Evolutionary conservation across 1,284 basidiomycete species (phyloP), one percentile per base, ranked within the genome.

Genomic region (Ceratobasidium sp.): DNA sequence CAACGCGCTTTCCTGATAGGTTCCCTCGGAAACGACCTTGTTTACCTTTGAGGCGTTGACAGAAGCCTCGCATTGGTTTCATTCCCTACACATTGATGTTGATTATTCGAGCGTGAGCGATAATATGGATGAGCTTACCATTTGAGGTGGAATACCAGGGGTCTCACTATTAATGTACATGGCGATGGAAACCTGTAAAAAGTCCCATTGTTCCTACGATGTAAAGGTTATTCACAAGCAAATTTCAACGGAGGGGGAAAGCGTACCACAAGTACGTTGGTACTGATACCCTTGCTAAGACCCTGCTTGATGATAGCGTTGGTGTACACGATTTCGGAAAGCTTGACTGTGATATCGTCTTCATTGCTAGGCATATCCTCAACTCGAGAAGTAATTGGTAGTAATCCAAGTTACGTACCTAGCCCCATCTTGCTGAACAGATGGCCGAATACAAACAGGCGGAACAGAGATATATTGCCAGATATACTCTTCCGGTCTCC

Each of bases 391-490:
- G 1, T 60, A n/a, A 26, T 42, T 12, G 33, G 42, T n/a, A 77
- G 53, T 20, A 39, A 61, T 40, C 6, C 33, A n/a, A 51, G 20
- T 13, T 10, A 82, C 86, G 76, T 77, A 86, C 86, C 88, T 89
- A 51, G 97, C 97, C 15, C 94, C 96, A 83, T 99, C 98, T 85
- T 99, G 98, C 0, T 95, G 94, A 0, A 99, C 98, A 5, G 97
- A 98, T 0, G 98, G 98, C 61, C 98, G 92, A 79, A 99, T 99
- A 84, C 96, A 98, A 55, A 98, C 97, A 0, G 98, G 98, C 23
- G 98, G 98, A 18, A 99, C 98, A 46, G 97, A 98, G 20, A 99
- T 93, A 85, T 99, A 99, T 85, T 99, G 97, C 98, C 98, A 99
- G 78, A 99, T 92, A 84, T 97, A 99, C 84, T 99, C 95, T 86